Conservation (phyloP, 2,329 filamentous ascomycete species). For the Lithohypha guttulata region DNA sequence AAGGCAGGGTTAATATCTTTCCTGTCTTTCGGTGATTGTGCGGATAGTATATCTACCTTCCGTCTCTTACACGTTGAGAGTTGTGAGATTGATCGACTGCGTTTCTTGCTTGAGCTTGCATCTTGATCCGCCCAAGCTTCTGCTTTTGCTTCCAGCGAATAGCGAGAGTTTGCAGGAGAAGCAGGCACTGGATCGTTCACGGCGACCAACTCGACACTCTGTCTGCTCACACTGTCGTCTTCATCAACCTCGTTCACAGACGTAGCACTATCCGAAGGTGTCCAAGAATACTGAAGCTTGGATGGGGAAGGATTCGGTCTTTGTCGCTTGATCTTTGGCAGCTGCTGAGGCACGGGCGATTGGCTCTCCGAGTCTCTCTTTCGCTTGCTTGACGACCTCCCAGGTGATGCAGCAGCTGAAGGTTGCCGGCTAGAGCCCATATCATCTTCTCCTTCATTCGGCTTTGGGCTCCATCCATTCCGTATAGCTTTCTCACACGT, state of each 20-base stretch:
- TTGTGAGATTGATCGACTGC: background rate
- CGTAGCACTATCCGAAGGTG: constrained; percentile 16
- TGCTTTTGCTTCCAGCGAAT: background rate
- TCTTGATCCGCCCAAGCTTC: background rate
- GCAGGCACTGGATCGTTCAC: constrained; percentile 9
- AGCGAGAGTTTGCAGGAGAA: too few relatives aligned
- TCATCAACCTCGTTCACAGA: background rate
- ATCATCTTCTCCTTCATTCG: background rate
- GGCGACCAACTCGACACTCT: background rate
- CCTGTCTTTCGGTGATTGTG: constrained; percentile 11
- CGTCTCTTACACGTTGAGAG: constrained; percentile 10
- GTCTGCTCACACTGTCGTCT: constrained; percentile 4
- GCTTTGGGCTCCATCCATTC: constrained; percentile 67
- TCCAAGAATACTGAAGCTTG: constrained; percentile 23
- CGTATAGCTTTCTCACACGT: constrained; percentile 65
- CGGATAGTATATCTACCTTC: constrained; percentile 6
- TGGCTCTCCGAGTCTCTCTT: constrained; percentile 15
- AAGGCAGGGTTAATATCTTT: constrained; percentile 4
- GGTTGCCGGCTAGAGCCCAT: constrained; percentile 12
- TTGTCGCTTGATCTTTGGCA: constrained; percentile 10
- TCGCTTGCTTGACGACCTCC: constrained; percentile 10
- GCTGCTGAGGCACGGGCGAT: constrained; percentile 9
- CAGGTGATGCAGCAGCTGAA: constrained; percentile 9
- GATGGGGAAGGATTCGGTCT: constrained; percentile 19
- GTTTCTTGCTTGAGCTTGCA: background rate